These are phyloP conservation scores for Cutaneotrichosporon sp. DNA, from an alignment of 1,284 basidiomycete genomes.

Conservation along the genomic window DNA sequence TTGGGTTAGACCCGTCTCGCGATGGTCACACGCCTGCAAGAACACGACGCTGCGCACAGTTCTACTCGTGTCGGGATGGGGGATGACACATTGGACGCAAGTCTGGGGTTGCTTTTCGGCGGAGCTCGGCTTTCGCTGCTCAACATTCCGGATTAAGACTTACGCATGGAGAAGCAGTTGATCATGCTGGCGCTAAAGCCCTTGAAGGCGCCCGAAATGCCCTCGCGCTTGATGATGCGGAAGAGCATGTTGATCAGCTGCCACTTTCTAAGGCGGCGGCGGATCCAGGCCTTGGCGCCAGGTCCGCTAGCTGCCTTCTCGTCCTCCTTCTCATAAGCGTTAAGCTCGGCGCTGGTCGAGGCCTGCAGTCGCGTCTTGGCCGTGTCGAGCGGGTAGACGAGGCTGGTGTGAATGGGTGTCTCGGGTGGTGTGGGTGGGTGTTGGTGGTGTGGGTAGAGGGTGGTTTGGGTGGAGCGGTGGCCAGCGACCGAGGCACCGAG, in stretches of 20 bases:
- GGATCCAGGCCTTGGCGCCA: conserved; percentile 9
- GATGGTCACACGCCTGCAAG: not conserved
- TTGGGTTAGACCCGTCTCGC: not conserved
- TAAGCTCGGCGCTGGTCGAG: conserved; percentile 27
- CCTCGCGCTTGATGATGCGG: conserved; percentile 73
- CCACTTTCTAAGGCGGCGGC: conserved; percentile 39
- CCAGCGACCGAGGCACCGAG: not conserved
- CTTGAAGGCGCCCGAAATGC: conserved; percentile 77
- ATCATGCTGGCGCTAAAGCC: conserved; percentile 98
- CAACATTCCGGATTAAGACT: conserved; percentile 48
- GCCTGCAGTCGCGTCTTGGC: conserved; percentile 97
- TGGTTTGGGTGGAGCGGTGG: not conserved
- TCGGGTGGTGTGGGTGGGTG: no score
- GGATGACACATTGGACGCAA: not conserved
- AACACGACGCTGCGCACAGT: not conserved
- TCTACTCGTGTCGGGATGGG: not conserved
- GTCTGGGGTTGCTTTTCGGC: not conserved
- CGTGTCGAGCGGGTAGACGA: conserved; percentile 93
- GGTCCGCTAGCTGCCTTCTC: conserved; percentile 43
- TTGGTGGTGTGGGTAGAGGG: no score
- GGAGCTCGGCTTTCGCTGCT: not conserved
- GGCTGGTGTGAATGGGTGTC: conserved; percentile 54
- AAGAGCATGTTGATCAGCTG: conserved; percentile 64
- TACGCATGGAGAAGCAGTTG: conserved; percentile 94
- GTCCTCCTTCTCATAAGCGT: conserved; percentile 16